Percentiles rank a stretch among this genome's conserved stretches.
phyloP scores from a whole-genome alignment of 2,329 filamentous ascomycete species.

The Ophiostoma sp. region DNA sequence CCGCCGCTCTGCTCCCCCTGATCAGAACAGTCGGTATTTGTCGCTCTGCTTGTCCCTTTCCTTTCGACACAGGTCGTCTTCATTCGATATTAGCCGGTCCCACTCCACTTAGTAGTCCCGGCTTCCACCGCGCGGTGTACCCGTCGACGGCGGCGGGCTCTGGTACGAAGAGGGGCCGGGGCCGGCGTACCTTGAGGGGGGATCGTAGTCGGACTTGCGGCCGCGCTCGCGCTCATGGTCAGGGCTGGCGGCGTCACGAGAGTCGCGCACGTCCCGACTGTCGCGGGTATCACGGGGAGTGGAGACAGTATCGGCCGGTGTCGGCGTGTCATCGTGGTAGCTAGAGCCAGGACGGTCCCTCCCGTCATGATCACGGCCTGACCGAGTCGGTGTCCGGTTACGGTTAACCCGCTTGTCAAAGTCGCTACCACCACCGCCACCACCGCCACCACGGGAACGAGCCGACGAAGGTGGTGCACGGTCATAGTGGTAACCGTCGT shows the following conservation, averaged over 20 bases:
- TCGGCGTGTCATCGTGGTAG: background rate
- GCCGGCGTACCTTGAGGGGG: background rate
- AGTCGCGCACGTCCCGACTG: background rate
- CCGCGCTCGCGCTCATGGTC: background rate
- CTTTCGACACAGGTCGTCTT: background rate
- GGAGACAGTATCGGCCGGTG: background rate
- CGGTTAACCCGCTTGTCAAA: background rate
- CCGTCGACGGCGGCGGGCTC: constrained; percentile 9
- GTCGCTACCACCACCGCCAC: constrained; percentile 4
- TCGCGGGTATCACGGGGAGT: background rate
- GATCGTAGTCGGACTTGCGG: background rate
- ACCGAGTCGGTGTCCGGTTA: constrained; percentile 10
- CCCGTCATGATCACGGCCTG: background rate
- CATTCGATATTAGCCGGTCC: background rate
- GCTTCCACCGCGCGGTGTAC: background rate
- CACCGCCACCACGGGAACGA: background rate
- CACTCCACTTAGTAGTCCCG: background rate
- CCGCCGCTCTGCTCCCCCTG: background rate
- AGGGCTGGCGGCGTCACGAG: background rate
- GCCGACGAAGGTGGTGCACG: constrained; percentile 10
- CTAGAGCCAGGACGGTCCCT: background rate
- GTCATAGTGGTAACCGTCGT: background rate
- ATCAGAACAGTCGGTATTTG: background rate
- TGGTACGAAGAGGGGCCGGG: constrained; percentile 4
- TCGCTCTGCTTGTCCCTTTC: background rate